Conservation (phyloP, 2,329 filamentous ascomycete genomes). For the Colletotrichum caudatum region DNA sequence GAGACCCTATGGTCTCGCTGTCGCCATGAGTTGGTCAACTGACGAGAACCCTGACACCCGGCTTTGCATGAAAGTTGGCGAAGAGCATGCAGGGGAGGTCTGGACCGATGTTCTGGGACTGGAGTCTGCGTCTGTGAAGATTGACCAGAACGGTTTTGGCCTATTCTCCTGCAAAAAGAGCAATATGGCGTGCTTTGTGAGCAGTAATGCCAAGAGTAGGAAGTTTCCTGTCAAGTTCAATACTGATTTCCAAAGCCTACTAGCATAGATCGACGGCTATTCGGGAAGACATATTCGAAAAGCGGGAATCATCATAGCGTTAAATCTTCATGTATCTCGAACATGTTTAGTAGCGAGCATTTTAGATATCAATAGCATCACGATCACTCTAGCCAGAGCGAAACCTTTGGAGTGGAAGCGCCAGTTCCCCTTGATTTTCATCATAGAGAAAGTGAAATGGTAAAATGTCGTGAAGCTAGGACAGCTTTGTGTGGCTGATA, state of each 20-base stretch:
- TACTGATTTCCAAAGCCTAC: constrained; percentile 16
- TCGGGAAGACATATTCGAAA: too few relatives aligned
- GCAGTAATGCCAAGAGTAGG: constrained; percentile 24
- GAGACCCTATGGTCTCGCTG: constrained; percentile 19
- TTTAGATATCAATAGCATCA: neutral
- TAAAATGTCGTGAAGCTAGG: too few relatives aligned
- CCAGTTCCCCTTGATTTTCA: neutral
- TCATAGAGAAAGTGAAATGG: too few relatives aligned
- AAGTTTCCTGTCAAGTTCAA: constrained; percentile 30
- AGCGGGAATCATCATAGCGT: neutral
- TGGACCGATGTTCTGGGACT: constrained; percentile 32
- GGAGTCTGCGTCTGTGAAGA: constrained; percentile 9
- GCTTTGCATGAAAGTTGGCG: constrained; percentile 29
- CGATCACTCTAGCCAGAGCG: too few relatives aligned
- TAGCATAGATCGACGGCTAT: neutral
- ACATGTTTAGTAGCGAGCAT: neutral
- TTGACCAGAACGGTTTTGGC: constrained; percentile 25
- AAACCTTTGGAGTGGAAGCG: neutral
- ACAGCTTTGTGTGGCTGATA: too few relatives aligned
- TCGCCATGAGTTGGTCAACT: constrained; percentile 33
- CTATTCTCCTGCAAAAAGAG: constrained; percentile 22
- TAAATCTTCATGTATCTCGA: neutral
- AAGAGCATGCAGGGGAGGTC: constrained; percentile 17
- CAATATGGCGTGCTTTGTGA: constrained; percentile 35
- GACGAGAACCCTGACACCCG: constrained; percentile 16